phyloP scores from a whole-genome alignment of 768 basidiomycete genomes.

The Podaxis sp. region DNA sequence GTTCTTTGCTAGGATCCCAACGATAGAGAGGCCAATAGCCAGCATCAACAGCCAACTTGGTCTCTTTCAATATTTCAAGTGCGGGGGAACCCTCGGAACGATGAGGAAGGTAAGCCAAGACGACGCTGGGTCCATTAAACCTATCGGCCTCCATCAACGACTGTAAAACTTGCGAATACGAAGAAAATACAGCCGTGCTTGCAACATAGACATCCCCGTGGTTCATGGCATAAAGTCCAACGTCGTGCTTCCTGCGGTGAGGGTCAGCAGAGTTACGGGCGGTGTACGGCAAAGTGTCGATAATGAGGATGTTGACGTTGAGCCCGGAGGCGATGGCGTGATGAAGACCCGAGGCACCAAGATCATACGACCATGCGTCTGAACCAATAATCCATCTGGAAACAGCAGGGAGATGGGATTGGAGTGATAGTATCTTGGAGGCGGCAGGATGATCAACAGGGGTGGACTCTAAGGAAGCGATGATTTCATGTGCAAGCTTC shows the following conservation, averaged over 20 bases:
- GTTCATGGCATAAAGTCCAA: constrained; percentile 98
- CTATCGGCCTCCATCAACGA: constrained; percentile 87
- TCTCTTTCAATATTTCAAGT: constrained; percentile 92
- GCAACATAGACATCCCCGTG: constrained; percentile 96
- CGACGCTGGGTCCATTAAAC: constrained; percentile 85
- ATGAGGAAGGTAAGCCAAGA: constrained; percentile 94
- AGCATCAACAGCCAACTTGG: constrained; percentile 91
- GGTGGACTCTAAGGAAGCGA: constrained; percentile 39
- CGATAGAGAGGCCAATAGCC: constrained; percentile 99
- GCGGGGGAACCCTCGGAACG: constrained; percentile 70
- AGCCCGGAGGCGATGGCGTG: constrained; percentile 89
- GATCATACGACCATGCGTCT: constrained; percentile 96
- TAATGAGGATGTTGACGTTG: constrained; percentile 91
- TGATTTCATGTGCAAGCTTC: constrained; percentile 53
- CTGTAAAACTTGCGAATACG: constrained; percentile 92
- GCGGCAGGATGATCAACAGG: constrained; percentile 38
- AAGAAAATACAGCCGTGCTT: constrained; percentile 92
- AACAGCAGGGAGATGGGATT: constrained; percentile 56
- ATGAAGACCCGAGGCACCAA: constrained; percentile 92
- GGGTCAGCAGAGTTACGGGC: constrained; percentile 65
- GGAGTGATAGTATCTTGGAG: constrained; percentile 53
- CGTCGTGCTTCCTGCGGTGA: constrained; percentile 87
- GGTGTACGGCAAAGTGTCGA: constrained; percentile 90
- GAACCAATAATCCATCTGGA: constrained; percentile 98
- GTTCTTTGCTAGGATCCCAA: constrained; percentile 90